These are phyloP conservation scores for Plenodomus tracheiphilus DNA, from an alignment of 2,329 filamentous ascomycete species.

Conservation along the genomic window DNA sequence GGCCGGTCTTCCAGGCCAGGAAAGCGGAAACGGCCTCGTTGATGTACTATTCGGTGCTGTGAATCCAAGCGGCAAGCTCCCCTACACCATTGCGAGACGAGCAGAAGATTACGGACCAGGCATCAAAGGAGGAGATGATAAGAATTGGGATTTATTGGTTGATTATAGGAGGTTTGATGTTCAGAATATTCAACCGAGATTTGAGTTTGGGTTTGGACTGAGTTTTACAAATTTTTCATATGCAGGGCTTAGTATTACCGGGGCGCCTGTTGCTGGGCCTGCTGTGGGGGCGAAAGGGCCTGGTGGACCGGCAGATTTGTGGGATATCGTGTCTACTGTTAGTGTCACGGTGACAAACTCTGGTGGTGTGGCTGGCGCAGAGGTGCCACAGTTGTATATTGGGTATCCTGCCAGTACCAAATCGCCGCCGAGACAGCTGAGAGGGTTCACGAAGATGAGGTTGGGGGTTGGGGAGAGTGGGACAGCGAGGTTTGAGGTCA, in stretches of 20 bases:
- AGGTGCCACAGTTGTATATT: conserved; percentile 46
- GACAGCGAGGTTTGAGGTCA: conserved; percentile 39
- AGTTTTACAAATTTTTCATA: conserved; percentile 50
- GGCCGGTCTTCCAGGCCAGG: conserved; percentile 43
- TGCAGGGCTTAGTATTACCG: conserved; percentile 32
- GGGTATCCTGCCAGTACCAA: conserved; percentile 36
- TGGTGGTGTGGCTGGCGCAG: conserved; percentile 40
- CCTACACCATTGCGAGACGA: conserved; percentile 51
- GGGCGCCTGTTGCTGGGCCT: conserved; percentile 25
- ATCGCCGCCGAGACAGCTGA: conserved; percentile 40
- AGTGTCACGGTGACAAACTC: conserved; percentile 42
- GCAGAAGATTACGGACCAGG: conserved; percentile 36
- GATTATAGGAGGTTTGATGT: conserved; percentile 52
- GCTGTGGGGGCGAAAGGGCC: conserved; percentile 29
- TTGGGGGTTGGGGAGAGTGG: conserved; percentile 33
- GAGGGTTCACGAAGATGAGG: conserved; percentile 43
- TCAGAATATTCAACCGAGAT: conserved; percentile 46
- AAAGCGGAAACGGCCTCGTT: conserved; percentile 51
- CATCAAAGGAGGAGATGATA: conserved; percentile 20
- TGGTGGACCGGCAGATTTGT: conserved; percentile 38
- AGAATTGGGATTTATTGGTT: conserved; percentile 49
- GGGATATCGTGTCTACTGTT: conserved; percentile 39
- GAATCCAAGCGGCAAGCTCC: conserved; percentile 58
- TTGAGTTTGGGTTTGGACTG: conserved; percentile 52
- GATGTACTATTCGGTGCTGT: conserved; percentile 52